Conservation (phyloP, 1,284 basidiomycete genomes). For the Mycosarcoma mackinlayi region DNA sequence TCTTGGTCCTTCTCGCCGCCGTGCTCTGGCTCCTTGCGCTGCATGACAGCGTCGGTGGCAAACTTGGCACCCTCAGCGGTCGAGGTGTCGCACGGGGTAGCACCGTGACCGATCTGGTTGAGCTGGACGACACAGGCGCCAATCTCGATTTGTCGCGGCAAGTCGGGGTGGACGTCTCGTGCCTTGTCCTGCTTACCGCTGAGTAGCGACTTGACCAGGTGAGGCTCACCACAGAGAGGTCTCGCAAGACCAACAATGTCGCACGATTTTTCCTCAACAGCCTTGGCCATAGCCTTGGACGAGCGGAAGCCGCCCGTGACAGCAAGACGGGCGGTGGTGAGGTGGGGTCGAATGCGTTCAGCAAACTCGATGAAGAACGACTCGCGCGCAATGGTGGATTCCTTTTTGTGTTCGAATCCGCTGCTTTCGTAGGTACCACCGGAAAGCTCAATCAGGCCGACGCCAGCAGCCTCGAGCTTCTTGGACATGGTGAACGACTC, state of each 20-base stretch:
- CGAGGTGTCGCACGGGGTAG: slow-evolving; percentile 29
- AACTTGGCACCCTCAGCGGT: slow-evolving; percentile 53
- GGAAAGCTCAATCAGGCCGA: slow-evolving; percentile 87
- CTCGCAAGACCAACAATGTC: slow-evolving; percentile 51
- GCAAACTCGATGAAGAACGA: slow-evolving; percentile 70
- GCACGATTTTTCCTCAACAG: slow-evolving; percentile 62
- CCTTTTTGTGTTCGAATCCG: slow-evolving; percentile 70
- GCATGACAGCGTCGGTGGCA: slow-evolving; percentile 30
- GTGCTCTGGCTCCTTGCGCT: slow-evolving; percentile 29
- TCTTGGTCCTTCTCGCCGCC: slow-evolving; percentile 47
- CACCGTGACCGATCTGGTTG: slow-evolving; percentile 32
- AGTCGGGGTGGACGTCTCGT: slow-evolving; percentile 24
- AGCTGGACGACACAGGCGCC: slow-evolving; percentile 46
- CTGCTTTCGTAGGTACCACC: slow-evolving; percentile 87
- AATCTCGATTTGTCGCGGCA: slow-evolving; percentile 40
- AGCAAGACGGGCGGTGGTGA: slow-evolving; percentile 72
- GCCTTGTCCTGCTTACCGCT: slow-evolving; percentile 37
- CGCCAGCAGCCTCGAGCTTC: slow-evolving; percentile 51
- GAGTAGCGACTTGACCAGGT: slow-evolving; percentile 47
- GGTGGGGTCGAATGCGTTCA: slow-evolving; percentile 61
- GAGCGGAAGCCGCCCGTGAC: slow-evolving; percentile 84
- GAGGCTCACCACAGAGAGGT: slow-evolving; percentile 42
- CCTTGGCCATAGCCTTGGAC: slow-evolving; percentile 74
- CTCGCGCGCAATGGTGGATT: slow-evolving; percentile 70
- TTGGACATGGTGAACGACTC: slow-evolving; percentile 76